Base-by-base conservation (phyloP, 2,329 filamentous ascomycete genomes). In the Beauveria pseudobassiana region DNA sequence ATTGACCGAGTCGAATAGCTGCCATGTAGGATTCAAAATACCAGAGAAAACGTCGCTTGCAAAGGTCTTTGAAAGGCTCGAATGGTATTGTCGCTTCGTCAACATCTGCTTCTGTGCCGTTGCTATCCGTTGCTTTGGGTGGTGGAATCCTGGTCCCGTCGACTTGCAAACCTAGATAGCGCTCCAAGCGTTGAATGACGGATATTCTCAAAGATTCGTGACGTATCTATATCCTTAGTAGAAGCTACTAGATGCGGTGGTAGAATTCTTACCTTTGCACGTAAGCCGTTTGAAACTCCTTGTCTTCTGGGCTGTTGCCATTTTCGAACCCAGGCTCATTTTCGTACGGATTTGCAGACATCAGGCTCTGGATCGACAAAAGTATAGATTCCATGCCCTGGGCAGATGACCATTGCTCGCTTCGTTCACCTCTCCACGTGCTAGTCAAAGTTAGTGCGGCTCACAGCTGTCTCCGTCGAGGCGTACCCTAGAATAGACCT, bases 331-430 rank as follows among this genome's bases (percentile, higher is more conserved):
- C 95, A 1, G 95, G 95, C 72, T 99, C 95, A 69, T 98, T 97
- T 71, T 95, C 91, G 74, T 96, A 98, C 0, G 93, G 95, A 68
- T 97, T 96, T 30, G 85, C 77, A 1, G 92, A 96, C 88, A 99
- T 93, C 50, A 99, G 80, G 73, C 93, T 97, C 75, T 99, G 95
- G 62, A 99, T 97, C 5, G 93, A 98, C 59, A 98, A 85, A 53
- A 99, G 76, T 54, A 98, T 91, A 1, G 93, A 98, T 73, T 98
- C 95, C 1, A 99, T 80, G 7, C 95, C 93, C 73, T 98, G 95
- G 1, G 93, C 95, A 18, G 93, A 92, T 18, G 93, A 97, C 95
- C 95, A 99, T 73, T 97, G 87, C 74, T 98, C 95, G 61, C 93
- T 91, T 18, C 86, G 83, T 70, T 96, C 89, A 30, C 93, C 93